These are phyloP conservation scores for Pseudomonodictys pantanalensis DNA, from an alignment of 495 filamentous ascomycete genomes.

Conservation along the genomic window DNA sequence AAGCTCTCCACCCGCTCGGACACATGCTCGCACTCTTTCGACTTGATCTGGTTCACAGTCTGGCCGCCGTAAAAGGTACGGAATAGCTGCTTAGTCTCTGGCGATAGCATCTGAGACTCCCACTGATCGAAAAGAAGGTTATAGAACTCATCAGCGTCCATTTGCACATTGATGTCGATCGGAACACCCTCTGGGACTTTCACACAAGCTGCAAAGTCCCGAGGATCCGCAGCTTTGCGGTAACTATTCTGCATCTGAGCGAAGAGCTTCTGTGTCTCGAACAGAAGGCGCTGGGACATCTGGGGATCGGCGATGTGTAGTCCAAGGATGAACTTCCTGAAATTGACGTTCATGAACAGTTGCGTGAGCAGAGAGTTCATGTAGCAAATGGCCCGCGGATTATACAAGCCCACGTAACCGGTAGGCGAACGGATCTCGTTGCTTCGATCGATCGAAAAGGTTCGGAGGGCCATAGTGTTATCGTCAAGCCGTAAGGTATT, in stretches of 20 bases:
- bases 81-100: constrained; percentile 69
- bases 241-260: constrained; percentile 79
- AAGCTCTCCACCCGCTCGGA: constrained; percentile 88
- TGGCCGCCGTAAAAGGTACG: constrained; percentile 87
- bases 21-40: constrained; percentile 89
- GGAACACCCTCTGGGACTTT: constrained; percentile 76
- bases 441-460: constrained; percentile 54
- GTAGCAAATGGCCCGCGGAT: constrained; percentile 96
- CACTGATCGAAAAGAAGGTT: constrained; percentile 87
- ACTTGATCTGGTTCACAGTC: constrained; percentile 90
- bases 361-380: constrained; percentile 94
- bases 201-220: constrained; percentile 68
- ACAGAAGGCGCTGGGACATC: constrained; percentile 64
- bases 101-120: constrained; percentile 73
- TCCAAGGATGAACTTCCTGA: constrained; percentile 79
- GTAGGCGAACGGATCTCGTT: constrained; percentile 69
- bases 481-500: constrained; percentile 51
- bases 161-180: constrained; percentile 87
- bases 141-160: constrained; percentile 99
- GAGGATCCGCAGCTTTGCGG: constrained; percentile 67
- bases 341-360: constrained; percentile 92
- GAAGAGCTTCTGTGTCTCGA: constrained; percentile 78
- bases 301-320: constrained; percentile 52
- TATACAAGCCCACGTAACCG: constrained; percentile 79
- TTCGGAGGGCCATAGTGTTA: constrained; percentile 39